Evolutionary conservation across 371 early-diverging fungal genomes (phyloP).

Genomic region (Haplosporangium sp.): DNA sequence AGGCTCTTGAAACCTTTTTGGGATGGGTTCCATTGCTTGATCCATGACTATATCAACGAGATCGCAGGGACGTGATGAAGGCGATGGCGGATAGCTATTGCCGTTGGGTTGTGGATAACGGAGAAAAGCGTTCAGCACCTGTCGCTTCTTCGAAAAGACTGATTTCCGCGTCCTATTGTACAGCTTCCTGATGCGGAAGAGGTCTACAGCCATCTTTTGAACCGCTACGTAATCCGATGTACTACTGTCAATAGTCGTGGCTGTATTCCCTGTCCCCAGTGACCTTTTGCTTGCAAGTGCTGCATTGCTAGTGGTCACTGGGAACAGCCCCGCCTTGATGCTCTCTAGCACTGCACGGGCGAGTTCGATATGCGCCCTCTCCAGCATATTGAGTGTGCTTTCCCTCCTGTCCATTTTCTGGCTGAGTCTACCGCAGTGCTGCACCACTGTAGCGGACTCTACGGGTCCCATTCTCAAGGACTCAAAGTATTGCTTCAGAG

Average conservation of each 20-base stretch:
- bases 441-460: slow-evolving; percentile 59
- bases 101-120: neutral
- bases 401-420: slow-evolving; percentile 58
- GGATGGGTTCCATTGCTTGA: no score
- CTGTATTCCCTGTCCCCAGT: neutral
- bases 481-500: slow-evolving; percentile 58
- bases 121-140: neutral
- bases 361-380: slow-evolving; percentile 59
- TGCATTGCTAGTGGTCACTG: neutral
- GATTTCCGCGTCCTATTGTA: slow-evolving; percentile 35
- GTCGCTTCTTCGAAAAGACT: slow-evolving; percentile 39
- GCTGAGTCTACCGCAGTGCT: slow-evolving; percentile 45
- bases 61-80: no score
- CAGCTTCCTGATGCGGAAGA: slow-evolving; percentile 26
- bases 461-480: slow-evolving; percentile 61
- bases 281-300: neutral
- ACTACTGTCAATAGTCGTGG: neutral
- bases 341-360: slow-evolving; percentile 48
- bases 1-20: no score
- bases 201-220: slow-evolving; percentile 15
- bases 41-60: no score
- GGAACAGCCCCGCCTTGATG: slow-evolving; percentile 30
- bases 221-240: slow-evolving; percentile 11
- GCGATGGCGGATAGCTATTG: neutral
- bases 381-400: slow-evolving; percentile 53